A percentile compares a stretch with the other conserved stretches of the same genome.
These are phyloP conservation scores for Boletus barrowsii DNA, from an alignment of 768 basidiomycete species.

Conservation along the genomic window DNA sequence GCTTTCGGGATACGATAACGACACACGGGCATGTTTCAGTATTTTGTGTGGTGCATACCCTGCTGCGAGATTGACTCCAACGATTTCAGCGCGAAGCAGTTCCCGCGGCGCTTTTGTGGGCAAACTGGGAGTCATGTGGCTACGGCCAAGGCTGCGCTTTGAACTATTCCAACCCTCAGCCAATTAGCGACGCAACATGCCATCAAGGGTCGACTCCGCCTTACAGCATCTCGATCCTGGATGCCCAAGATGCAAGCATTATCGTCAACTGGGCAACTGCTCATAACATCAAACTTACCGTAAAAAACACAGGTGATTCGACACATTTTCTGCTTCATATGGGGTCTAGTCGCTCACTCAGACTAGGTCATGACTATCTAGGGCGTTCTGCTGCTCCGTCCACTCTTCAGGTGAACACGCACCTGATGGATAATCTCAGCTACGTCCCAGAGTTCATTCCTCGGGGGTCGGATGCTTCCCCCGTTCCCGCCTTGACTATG, in stretches of 20 bases:
- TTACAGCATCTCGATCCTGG: conserved; percentile 14
- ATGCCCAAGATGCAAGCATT: conserved; percentile 19
- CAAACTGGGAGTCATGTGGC: conserved; percentile 23
- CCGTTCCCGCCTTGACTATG: conserved; percentile 19
- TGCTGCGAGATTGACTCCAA: neutral
- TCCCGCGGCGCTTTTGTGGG: conserved; percentile 19
- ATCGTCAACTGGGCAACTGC: conserved; percentile 19
- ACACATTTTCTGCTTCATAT: neutral
- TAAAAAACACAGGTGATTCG: conserved; percentile 23
- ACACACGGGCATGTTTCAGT: conserved; percentile 6
- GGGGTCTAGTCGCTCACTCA: neutral
- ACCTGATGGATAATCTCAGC: conserved; percentile 7
- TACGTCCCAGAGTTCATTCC: conserved; percentile 20
- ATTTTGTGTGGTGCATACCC: neutral
- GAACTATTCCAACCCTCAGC: conserved; percentile 17
- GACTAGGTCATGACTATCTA: conserved; percentile 19
- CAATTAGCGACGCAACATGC: conserved; percentile 7
- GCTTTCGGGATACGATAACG: conserved; percentile 13
- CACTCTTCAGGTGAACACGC: conserved; percentile 23
- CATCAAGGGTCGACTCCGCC: conserved; percentile 22
- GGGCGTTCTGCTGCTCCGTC: conserved; percentile 25
- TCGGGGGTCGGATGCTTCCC: conserved; percentile 10
- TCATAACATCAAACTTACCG: conserved; percentile 17
- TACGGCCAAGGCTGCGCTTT: conserved; percentile 18
- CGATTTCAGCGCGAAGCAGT: conserved; percentile 17